Percentiles rank a stretch among this genome's conserved stretches.
phyloP scores from a whole-genome alignment of 2,329 filamentous ascomycete species.

The Colletotrichum coccodes region DNA sequence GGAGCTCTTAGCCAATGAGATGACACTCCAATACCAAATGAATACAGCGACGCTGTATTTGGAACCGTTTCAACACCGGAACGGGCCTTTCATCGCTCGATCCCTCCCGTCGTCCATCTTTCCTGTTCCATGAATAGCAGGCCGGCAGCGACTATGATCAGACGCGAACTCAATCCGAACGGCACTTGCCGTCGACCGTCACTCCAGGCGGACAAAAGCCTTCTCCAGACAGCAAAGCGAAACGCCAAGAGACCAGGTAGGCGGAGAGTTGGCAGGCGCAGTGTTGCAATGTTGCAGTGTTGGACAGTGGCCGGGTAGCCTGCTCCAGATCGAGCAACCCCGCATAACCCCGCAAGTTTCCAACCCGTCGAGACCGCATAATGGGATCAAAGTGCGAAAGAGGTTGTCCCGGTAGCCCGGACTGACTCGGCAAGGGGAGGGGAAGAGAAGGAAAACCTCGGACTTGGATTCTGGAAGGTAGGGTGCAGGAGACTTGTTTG shows the following conservation, averaged over 20 bases:
- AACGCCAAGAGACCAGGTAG: conserved; percentile 11
- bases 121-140: not conserved
- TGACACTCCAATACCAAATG: not conserved
- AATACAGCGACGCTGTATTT: too few species aligned
- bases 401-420: not conserved
- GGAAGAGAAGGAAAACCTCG: not conserved
- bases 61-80: not conserved
- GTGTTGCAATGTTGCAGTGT: not conserved
- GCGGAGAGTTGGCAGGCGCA: not conserved
- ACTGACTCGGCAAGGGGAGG: not conserved
- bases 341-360: conserved; percentile 28
- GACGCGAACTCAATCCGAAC: not conserved
- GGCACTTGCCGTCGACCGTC: not conserved
- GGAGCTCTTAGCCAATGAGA: not conserved
- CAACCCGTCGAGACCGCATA: not conserved
- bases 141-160: not conserved
- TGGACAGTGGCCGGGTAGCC: not conserved
- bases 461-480: not conserved
- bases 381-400: conserved; percentile 3
- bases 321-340: conserved; percentile 6
- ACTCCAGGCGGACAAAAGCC: not conserved
- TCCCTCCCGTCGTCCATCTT: not conserved
- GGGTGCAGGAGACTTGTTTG: not conserved
- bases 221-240: conserved; percentile 13
- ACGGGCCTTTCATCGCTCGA: not conserved